Evolutionary conservation across 129 eudicot genomes (phyloP).

Genomic region (Smallanthus sonchifolius): DNA sequence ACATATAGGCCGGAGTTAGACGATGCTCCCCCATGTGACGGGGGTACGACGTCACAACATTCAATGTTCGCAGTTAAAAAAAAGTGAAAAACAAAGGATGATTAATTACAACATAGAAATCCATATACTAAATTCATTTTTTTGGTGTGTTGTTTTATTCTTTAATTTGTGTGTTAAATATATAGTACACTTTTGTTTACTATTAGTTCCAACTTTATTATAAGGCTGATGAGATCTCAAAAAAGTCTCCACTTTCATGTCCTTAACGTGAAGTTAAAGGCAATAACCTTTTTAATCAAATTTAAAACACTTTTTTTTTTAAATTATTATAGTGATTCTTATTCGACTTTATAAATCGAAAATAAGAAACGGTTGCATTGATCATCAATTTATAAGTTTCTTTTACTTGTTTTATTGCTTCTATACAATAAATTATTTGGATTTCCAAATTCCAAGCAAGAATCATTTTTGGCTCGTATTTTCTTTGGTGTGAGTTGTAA

Average conservation of each 20-base stretch:
- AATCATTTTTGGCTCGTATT: slow-evolving; percentile 1
- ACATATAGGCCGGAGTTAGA: no score
- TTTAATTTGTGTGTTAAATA: no score
- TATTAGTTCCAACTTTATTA: not conserved
- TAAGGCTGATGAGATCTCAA: not conserved
- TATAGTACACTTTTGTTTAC: not conserved
- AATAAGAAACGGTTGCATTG: not conserved
- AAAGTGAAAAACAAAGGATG: no score
- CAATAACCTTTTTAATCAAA: not conserved
- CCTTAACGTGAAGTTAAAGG: slow-evolving; percentile 9
- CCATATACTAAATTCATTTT: no score
- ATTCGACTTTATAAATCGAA: not conserved
- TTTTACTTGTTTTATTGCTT: not conserved
- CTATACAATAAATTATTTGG: not conserved
- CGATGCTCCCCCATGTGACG: no score
- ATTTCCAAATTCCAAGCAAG: slow-evolving; percentile 8
- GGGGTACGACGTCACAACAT: no score
- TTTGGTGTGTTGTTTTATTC: no score
- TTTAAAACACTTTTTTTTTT: not conserved
- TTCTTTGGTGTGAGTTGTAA: slow-evolving; percentile 16
- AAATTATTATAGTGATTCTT: not conserved
- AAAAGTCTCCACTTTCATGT: slow-evolving; percentile 13
- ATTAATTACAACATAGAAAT: no score
- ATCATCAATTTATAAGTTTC: not conserved
- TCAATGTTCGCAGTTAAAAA: no score